Conservation (phyloP, 192 early-diverging fungal genomes). For the Diversispora epigaea region DNA sequence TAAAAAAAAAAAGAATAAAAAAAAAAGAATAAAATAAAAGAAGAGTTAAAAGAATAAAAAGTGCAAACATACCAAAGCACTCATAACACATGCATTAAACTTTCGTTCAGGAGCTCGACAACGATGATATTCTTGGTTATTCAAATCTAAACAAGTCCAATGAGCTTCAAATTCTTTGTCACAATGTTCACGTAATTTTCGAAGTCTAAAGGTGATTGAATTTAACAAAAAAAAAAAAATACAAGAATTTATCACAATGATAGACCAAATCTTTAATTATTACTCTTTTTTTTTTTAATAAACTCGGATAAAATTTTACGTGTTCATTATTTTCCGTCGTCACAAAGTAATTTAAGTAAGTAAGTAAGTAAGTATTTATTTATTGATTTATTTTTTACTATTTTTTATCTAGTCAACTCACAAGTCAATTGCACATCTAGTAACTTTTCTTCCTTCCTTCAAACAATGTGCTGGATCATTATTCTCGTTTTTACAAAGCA, state of each 20-base stretch:
- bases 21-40: not conserved
- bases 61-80: constrained; percentile 65
- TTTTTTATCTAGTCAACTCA: constrained; percentile 40
- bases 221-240: too few species aligned
- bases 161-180: constrained; percentile 81
- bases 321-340: not conserved
- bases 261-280: too few species aligned
- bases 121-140: constrained; percentile 83
- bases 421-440: constrained; percentile 88
- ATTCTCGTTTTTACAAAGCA: constrained; percentile 93
- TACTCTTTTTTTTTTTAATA: too few species aligned
- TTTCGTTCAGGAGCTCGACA: constrained; percentile 77
- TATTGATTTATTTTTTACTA: too few species aligned
- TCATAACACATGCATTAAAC: constrained; percentile 89
- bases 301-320: too few species aligned
- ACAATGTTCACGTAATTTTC: constrained; percentile 89
- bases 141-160: constrained; percentile 89
- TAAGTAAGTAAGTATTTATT: not conserved
- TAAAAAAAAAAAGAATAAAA: too few species aligned
- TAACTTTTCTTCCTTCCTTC: constrained; percentile 93
- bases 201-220: constrained; percentile 56
- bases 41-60: not conserved
- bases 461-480: constrained; percentile 89
- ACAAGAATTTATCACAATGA: too few species aligned
- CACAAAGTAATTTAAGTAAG: not conserved